Conservation (phyloP, 148 eudicot genomes). For the Cornus controversa region DNA sequence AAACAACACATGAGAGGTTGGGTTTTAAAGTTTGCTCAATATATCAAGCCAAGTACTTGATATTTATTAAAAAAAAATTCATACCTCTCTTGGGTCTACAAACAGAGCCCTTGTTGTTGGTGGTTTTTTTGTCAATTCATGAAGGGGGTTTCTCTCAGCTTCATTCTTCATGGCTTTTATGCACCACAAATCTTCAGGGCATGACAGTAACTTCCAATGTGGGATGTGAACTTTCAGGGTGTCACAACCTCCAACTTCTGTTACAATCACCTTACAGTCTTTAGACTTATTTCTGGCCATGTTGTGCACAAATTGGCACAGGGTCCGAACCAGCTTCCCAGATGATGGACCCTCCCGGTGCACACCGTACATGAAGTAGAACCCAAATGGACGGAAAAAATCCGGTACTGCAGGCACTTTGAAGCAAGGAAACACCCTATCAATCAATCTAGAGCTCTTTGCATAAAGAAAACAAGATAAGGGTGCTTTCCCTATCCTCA, state of each 20-base stretch:
- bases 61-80: too few relatives aligned
- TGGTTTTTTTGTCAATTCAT: conserved; percentile 22
- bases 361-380: conserved; percentile 34
- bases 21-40: too few relatives aligned
- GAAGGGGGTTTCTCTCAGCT: background rate
- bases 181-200: conserved; percentile 39
- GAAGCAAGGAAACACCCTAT: conserved; percentile 20
- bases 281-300: conserved; percentile 12
- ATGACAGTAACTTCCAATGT: conserved; percentile 31
- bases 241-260: conserved; percentile 28
- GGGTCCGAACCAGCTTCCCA: conserved; percentile 23
- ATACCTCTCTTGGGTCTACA: conserved; percentile 40
- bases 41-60: too few relatives aligned
- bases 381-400: conserved; percentile 26
- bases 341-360: conserved; percentile 26
- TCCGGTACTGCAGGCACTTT: conserved; percentile 21
- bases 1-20: background rate
- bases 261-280: conserved; percentile 30
- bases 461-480: conserved; percentile 14
- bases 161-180: conserved; percentile 26
- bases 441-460: conserved; percentile 12
- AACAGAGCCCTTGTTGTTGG: conserved; percentile 22
- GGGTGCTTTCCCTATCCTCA: conserved; percentile 22
- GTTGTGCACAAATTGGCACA: conserved; percentile 31
- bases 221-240: conserved; percentile 24